Percentiles rank a stretch among this genome's conserved stretches.
Conservation (phyloP, 2,329 filamentous ascomycete species). For the Parascedosporium putredinis region DNA sequence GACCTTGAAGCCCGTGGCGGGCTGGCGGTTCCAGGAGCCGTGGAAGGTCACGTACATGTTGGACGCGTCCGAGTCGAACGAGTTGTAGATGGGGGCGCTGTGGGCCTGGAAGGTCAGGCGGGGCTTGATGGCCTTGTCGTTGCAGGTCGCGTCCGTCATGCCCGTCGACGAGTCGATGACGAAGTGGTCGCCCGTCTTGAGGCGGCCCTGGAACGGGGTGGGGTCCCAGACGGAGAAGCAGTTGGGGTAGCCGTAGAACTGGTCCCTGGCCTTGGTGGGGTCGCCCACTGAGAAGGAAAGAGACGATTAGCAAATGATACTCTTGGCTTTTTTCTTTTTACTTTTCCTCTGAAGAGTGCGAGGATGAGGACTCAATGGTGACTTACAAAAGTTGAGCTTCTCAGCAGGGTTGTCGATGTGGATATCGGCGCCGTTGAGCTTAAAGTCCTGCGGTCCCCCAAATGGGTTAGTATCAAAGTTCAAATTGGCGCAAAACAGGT, state of each 20-base stretch:
- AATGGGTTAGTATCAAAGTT: conserved; percentile 7
- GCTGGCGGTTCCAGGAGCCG: conserved; percentile 41
- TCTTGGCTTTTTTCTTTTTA: too few species aligned
- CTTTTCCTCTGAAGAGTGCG: conserved; percentile 12
- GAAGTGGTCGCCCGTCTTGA: conserved; percentile 25
- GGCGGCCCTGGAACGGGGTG: conserved; percentile 18
- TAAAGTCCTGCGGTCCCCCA: conserved; percentile 30
- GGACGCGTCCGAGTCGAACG: conserved; percentile 40
- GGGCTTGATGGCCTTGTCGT: conserved; percentile 25
- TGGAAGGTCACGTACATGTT: conserved; percentile 51
- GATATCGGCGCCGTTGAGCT: conserved; percentile 37
- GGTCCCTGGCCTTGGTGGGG: conserved; percentile 17
- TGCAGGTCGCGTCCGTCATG: conserved; percentile 24
- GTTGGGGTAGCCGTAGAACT: conserved; percentile 48
- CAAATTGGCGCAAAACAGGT: neutral
- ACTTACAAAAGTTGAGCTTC: conserved; percentile 50
- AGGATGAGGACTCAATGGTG: too few species aligned
- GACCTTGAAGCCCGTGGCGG: conserved; percentile 26
- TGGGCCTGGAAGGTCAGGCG: conserved; percentile 46
- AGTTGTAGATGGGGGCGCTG: conserved; percentile 49
- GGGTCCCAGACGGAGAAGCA: conserved; percentile 48
- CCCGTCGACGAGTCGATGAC: conserved; percentile 22
- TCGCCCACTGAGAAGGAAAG: conserved; percentile 16
- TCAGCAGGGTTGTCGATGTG: conserved; percentile 54
- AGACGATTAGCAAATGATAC: too few species aligned